phyloP scores from a whole-genome alignment of 345 rosid species.

The Firmiana major region DNA sequence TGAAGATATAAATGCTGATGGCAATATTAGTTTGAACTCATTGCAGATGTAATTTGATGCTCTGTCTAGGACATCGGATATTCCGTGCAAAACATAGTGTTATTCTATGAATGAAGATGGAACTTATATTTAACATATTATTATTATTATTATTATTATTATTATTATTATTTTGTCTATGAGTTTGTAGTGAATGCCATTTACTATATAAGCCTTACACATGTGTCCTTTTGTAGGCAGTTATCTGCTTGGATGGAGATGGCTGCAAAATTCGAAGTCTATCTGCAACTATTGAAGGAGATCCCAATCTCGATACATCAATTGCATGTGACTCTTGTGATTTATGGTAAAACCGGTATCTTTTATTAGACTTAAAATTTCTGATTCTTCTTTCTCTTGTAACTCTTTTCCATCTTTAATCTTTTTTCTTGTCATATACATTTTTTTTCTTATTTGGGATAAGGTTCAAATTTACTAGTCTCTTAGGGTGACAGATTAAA shows the following conservation, averaged over 20 bases:
- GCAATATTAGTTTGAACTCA: background rate
- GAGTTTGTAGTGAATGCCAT: slow-evolving; percentile 2
- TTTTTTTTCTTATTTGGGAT: background rate
- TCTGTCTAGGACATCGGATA: background rate
- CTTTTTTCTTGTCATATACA: background rate
- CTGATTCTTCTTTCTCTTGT: background rate
- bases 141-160: slow-evolving; percentile 7
- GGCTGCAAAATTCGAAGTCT: slow-evolving; percentile 79
- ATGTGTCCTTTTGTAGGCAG: slow-evolving; percentile 73
- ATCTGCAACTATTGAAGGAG: slow-evolving; percentile 47
- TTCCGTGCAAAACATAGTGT: background rate
- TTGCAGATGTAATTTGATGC: background rate
- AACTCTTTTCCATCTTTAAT: background rate
- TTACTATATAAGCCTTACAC: slow-evolving; percentile 29
- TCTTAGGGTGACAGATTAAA: background rate
- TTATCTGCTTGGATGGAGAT: slow-evolving; percentile 94
- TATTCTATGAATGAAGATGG: background rate
- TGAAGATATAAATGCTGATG: background rate
- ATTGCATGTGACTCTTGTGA: slow-evolving; percentile 99
- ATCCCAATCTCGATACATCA: slow-evolving; percentile 78
- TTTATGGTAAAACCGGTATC: slow-evolving; percentile 56
- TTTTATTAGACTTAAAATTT: slow-evolving; percentile 4
- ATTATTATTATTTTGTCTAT: background rate
- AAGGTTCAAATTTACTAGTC: background rate
- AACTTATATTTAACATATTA: slow-evolving; percentile 4